These are phyloP conservation scores for Fusarium coicis DNA, from an alignment of 2,329 filamentous ascomycete species.

Conservation along the genomic window DNA sequence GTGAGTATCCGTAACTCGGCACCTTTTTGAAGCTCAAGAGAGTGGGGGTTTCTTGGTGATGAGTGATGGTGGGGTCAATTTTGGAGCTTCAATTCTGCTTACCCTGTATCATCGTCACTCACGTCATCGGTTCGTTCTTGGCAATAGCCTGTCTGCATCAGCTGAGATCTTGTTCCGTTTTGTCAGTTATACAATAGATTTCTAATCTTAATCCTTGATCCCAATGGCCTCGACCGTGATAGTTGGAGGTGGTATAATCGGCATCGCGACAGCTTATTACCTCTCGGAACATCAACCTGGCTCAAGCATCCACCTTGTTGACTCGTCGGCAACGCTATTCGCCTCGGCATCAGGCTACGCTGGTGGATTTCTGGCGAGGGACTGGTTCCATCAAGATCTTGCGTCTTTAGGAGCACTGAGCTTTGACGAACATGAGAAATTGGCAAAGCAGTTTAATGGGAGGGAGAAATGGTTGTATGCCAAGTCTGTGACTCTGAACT, in stretches of 20 bases:
- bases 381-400: constrained; percentile 74
- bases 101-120: constrained; percentile 33
- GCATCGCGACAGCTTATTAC: constrained; percentile 77
- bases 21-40: constrained; percentile 9
- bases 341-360: constrained; percentile 79
- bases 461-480: constrained; percentile 61
- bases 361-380: constrained; percentile 77
- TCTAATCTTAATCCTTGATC: neutral
- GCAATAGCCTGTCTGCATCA: constrained; percentile 8
- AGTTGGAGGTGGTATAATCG: constrained; percentile 76
- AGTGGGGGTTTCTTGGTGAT: constrained; percentile 24
- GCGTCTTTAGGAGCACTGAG: constrained; percentile 72
- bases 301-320: constrained; percentile 59
- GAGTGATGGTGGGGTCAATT: constrained; percentile 28
- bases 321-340: constrained; percentile 67
- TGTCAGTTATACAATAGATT: neutral
- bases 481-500: constrained; percentile 68
- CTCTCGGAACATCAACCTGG: constrained; percentile 63
- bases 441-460: constrained; percentile 71
- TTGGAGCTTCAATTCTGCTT: constrained; percentile 11
- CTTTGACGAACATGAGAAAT: constrained; percentile 73
- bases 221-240: constrained; percentile 68
- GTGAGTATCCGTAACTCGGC: constrained; percentile 8
- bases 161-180: neutral
- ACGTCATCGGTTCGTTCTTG: constrained; percentile 35